Base-by-base conservation (phyloP, 139 green algal species). In the Deuterostichococcus epilithicus region DNA sequence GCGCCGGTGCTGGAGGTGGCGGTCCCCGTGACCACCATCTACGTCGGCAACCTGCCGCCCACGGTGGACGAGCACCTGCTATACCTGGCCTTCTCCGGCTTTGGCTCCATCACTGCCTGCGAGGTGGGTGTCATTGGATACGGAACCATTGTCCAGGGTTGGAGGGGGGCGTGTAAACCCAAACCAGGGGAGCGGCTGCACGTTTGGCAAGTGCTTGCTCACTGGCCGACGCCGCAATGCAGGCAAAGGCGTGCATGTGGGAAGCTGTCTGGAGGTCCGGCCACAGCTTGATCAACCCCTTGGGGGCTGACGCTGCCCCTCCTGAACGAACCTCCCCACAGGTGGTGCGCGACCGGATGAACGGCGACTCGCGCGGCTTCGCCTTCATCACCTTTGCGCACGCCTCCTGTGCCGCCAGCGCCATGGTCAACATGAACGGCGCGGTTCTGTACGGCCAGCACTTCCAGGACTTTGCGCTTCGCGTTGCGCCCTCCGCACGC, bases 11-110 rank as follows among this genome's bases (percentile, higher is more conserved):
- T 63, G 52, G 52, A 63, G 13, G 20, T 63, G 52, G 52, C 52
- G 10, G 52, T 63, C 8, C 73, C 73, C 5, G 36, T 77, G 18
- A 36, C 36, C 33, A 90, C 83, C 4, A 58, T 94, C 28, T 94
- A 94, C 28, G 82, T 94, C 35, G 90, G 90, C 59, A 94, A 94
- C 83, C 80, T 94, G 71, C 80, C 89, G 5, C 44, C 76, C 10
- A 67, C 26, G 0, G 84, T 92, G 4, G 83, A 91, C 32, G 90
- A 94, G 73, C 66, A 79, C 15, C 37, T 79, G 10, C 80, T 94
- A 65, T 38, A 69, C 5, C 42, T 38, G 26, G 73, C 78, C 33
- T 94, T 92, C 36, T 39, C 35, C 22, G 30, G 37, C 36, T 89
- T 86, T 66, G 90, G 90, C 20, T 52, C 73, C 23, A 78, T 94